A percentile compares a stretch with the other conserved stretches of the same genome.
Conservation (phyloP, 306 rosid genomes). For the Prunus mongolica region DNA sequence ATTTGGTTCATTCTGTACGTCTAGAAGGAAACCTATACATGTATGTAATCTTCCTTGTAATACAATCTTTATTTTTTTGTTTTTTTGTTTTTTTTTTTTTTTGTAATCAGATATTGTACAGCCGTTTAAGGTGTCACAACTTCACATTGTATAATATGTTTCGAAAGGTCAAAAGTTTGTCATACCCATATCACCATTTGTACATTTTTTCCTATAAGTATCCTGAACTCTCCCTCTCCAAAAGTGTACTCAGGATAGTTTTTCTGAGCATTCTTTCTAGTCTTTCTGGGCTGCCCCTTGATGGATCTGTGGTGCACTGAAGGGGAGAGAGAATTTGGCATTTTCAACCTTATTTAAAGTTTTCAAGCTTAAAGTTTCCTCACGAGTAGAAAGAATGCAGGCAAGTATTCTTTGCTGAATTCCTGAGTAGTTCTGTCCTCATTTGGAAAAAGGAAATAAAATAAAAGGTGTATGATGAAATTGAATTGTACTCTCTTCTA, state of each 20-base stretch:
- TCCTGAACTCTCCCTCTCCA: too few species aligned
- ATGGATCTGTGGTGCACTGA: too few species aligned
- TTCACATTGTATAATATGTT: background rate
- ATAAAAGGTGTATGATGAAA: background rate
- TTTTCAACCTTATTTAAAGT: background rate
- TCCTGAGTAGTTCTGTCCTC: constrained; percentile 5
- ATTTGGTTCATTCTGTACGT: constrained; percentile 17
- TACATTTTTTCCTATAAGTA: too few species aligned
- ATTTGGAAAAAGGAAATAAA: constrained; percentile 3
- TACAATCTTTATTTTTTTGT: background rate
- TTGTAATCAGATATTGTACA: constrained; percentile 26
- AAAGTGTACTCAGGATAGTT: too few species aligned
- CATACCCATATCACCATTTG: background rate
- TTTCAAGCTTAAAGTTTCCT: background rate
- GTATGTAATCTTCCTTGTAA: constrained; percentile 4
- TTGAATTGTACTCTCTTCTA: constrained; percentile 16
- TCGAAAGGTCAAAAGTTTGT: background rate
- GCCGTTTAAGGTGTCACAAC: background rate
- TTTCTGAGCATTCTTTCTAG: too few species aligned
- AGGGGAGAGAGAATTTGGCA: background rate
- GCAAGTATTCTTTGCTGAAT: background rate
- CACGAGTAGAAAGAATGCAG: background rate
- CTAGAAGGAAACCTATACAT: constrained; percentile 13
- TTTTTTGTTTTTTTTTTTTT: constrained; percentile 9
- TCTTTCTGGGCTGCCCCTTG: too few species aligned